phyloP scores from a whole-genome alignment of 2,329 filamentous ascomycete genomes.

The Ascochyta rabiei region DNA sequence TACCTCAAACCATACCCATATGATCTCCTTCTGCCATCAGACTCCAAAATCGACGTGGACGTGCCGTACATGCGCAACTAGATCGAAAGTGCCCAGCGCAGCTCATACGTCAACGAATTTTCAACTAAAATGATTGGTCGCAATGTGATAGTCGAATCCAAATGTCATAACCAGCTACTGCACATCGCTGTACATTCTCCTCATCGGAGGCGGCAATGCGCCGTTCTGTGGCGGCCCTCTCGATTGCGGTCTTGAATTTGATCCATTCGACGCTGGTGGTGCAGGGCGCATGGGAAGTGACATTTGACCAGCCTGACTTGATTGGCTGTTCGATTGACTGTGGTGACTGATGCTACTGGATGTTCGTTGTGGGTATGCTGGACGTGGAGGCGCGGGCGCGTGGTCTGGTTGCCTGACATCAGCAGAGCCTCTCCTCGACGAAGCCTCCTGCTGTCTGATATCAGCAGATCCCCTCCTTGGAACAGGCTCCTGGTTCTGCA shows the following conservation, averaged over 20 bases:
- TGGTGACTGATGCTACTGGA: conserved; percentile 49
- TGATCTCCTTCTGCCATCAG: conserved; percentile 7
- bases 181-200: conserved; percentile 44
- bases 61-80: conserved; percentile 1
- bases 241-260: conserved; percentile 32
- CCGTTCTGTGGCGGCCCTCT: conserved; percentile 34
- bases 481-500: conserved; percentile 44
- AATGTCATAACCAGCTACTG: conserved; percentile 20
- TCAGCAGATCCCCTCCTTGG: conserved; percentile 33
- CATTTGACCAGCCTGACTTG: conserved; percentile 36
- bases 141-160: no score
- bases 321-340: conserved; percentile 18
- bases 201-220: conserved; percentile 34
- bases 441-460: conserved; percentile 35
- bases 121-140: not conserved
- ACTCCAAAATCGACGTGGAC: conserved; percentile 5
- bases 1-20: conserved; percentile 5
- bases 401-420: conserved; percentile 33
- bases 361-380: conserved; percentile 51
- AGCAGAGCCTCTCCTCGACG: conserved; percentile 32
- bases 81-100: conserved; percentile 5
- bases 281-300: conserved; percentile 55
- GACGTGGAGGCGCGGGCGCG: conserved; percentile 42
- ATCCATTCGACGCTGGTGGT: conserved; percentile 39
- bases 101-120: conserved; percentile 6